Conservation (phyloP, 371 early-diverging fungal species). For the Circinella minor region DNA sequence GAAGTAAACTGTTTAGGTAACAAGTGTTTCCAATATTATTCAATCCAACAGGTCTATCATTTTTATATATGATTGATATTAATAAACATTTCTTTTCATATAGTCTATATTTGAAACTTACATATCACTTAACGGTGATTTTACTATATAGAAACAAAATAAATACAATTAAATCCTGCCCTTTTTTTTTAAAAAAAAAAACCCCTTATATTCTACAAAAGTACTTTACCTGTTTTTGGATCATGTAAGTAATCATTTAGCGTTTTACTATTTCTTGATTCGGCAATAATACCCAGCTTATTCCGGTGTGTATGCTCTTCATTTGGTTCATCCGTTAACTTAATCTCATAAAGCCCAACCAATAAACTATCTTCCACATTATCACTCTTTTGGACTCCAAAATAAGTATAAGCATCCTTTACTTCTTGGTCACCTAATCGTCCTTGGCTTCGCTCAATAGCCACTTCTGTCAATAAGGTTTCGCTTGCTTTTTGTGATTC, state of each 20-base stretch:
- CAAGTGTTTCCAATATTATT: conserved; percentile 93
- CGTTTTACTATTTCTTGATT: conserved; percentile 31
- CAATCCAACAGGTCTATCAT: conserved; percentile 69
- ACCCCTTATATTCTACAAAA: too few species aligned
- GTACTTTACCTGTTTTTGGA: conserved; percentile 10
- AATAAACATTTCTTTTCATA: neutral
- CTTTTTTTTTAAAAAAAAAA: neutral
- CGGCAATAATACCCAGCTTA: conserved; percentile 37
- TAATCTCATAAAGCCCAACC: conserved; percentile 37
- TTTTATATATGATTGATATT: neutral
- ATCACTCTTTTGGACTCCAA: conserved; percentile 41
- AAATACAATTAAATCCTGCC: neutral
- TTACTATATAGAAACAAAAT: neutral
- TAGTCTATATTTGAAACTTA: neutral
- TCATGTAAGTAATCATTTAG: conserved; percentile 34
- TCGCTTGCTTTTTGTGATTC: conserved; percentile 37
- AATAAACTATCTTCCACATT: conserved; percentile 34
- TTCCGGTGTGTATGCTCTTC: conserved; percentile 30
- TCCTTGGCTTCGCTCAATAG: conserved; percentile 52
- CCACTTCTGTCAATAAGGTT: conserved; percentile 44
- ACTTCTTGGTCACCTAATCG: conserved; percentile 49
- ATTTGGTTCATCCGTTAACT: conserved; percentile 43
- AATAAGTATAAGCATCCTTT: conserved; percentile 56
- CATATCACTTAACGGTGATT: neutral
- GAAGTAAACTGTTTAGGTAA: conserved; percentile 84